A percentile compares a stretch with the other conserved stretches of the same genome.
Evolutionary conservation across 129 eudicot species (phyloP).

Genomic region (Artemisia tridentata): DNA sequence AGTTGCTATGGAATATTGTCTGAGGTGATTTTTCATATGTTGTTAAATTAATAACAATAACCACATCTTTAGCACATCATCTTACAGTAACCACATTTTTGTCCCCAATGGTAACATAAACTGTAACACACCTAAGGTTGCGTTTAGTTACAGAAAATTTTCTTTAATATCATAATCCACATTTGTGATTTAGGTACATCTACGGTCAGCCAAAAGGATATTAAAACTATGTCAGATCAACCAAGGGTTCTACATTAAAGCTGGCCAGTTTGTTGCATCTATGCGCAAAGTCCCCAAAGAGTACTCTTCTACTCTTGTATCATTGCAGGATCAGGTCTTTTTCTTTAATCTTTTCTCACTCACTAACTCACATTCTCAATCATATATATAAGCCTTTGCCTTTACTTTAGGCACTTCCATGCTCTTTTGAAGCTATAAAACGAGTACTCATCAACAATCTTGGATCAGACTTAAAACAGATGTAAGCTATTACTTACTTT

Average conservation of each 20-base stretch:
- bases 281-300: constrained; percentile 79
- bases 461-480: no score
- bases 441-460: no score
- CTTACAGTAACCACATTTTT: no score
- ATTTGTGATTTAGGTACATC: constrained; percentile 58
- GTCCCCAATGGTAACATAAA: no score
- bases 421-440: no score
- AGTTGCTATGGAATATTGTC: constrained; percentile 42
- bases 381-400: no score
- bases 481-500: constrained; percentile 18
- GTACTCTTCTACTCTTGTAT: constrained; percentile 77
- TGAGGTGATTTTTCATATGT: constrained; percentile 42
- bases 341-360: no score
- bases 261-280: constrained; percentile 93
- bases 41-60: no score
- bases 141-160: background rate
- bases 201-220: constrained; percentile 79
- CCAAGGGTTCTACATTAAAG: constrained; percentile 91
- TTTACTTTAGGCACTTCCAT: no score
- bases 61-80: no score
- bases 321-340: constrained; percentile 82
- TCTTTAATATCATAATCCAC: constrained; percentile 9
- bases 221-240: constrained; percentile 66
- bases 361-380: no score
- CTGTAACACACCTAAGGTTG: no score